A percentile compares a stretch with the other conserved stretches of the same genome.
Evolutionary conservation across 352 stramenopile genomes (phyloP).

Genomic region (Phytophthora sp.): DNA sequence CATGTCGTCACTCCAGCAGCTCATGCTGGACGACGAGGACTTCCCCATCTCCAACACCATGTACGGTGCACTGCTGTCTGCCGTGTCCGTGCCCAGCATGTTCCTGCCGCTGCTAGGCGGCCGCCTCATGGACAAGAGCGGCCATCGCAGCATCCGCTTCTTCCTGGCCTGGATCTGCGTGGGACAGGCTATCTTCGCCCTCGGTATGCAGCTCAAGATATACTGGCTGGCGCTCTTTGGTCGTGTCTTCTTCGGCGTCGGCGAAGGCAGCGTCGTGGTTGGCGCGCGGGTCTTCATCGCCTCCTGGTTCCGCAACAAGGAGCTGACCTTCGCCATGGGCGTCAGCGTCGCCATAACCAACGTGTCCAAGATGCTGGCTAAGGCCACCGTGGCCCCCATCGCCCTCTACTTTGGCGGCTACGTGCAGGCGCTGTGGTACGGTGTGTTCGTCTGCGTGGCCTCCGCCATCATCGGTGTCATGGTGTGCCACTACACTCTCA

Average conservation of each 20-base stretch:
- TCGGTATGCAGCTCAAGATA: conserved; percentile 73
- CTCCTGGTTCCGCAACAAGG: conserved; percentile 80
- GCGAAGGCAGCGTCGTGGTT: conserved; percentile 82
- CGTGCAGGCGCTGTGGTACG: conserved; percentile 86
- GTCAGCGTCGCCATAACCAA: conserved; percentile 91
- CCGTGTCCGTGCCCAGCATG: conserved; percentile 86
- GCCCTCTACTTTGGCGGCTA: conserved; percentile 88
- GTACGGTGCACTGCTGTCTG: conserved; percentile 83
- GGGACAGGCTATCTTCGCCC: conserved; percentile 78
- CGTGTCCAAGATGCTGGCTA: conserved; percentile 92
- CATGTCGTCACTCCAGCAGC: conserved; percentile 80
- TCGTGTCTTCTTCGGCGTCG: conserved; percentile 84
- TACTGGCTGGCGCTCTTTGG: conserved; percentile 85
- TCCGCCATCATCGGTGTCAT: conserved; percentile 59
- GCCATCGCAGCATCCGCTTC: conserved; percentile 74
- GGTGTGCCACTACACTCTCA: conserved; percentile 65
- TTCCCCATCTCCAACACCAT: conserved; percentile 88
- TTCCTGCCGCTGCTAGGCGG: conserved; percentile 81
- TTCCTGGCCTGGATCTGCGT: conserved; percentile 87
- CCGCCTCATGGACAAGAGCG: conserved; percentile 80
- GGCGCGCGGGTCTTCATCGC: conserved; percentile 83
- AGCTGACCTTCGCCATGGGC: conserved; percentile 91
- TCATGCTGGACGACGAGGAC: conserved; percentile 77
- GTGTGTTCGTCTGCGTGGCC: conserved; percentile 59
- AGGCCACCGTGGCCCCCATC: conserved; percentile 86